phyloP scores from a whole-genome alignment of 495 filamentous ascomycete species.

The Penicillium soppii region DNA sequence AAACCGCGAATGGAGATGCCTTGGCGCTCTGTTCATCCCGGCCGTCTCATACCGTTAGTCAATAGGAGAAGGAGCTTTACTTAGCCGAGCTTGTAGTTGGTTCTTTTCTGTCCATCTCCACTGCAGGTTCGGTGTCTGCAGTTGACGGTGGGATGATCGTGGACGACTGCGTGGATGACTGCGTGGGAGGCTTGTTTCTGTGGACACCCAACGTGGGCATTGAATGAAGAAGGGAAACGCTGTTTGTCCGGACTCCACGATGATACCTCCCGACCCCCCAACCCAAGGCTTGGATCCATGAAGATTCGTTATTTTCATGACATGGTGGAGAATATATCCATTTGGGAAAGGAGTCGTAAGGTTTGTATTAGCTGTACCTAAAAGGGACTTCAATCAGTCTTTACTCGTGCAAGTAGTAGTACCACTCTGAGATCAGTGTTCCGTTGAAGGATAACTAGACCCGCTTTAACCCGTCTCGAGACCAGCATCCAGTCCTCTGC shows the following conservation, averaged over 20 bases:
- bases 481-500: background rate
- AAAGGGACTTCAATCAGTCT: background rate
- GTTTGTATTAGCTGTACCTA: background rate
- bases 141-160: too few relatives aligned
- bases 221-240: background rate
- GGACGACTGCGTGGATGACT: too few relatives aligned
- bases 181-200: background rate
- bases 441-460: background rate
- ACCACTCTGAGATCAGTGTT: background rate
- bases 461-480: background rate
- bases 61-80: background rate
- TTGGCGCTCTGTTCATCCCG: background rate
- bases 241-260: background rate
- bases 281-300: background rate
- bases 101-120: background rate
- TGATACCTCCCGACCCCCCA: background rate
- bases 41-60: background rate
- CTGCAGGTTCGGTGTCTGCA: background rate
- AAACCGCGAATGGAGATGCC: background rate
- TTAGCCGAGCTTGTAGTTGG: background rate
- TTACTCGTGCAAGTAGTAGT: background rate
- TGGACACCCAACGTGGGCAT: too few relatives aligned
- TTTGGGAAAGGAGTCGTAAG: too few relatives aligned
- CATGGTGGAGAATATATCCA: too few relatives aligned
- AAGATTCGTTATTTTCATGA: background rate